Evolutionary conservation across 108 stramenopile species (phyloP).

Genomic region (Cyclostephanos tholiformis): DNA sequence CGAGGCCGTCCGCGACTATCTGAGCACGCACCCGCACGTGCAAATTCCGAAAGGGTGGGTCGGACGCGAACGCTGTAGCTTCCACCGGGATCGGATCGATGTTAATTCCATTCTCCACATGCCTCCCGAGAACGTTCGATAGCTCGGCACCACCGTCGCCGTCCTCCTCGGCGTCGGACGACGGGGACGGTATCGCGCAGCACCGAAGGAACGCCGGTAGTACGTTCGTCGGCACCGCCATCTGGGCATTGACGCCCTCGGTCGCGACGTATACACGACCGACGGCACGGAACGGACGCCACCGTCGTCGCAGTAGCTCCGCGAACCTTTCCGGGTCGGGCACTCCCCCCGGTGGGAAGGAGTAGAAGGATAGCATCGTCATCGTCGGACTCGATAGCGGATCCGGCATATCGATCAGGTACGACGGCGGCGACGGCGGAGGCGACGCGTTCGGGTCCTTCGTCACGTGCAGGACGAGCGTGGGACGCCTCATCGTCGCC

Average conservation of each 20-base stretch:
- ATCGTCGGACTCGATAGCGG: slow-evolving; percentile 67
- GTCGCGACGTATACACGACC: slow-evolving; percentile 94
- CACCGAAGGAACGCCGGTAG: slow-evolving; percentile 33
- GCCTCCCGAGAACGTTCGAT: slow-evolving; percentile 53
- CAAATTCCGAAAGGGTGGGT: slow-evolving; percentile 86
- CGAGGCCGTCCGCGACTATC: slow-evolving; percentile 97
- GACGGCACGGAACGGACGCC: slow-evolving; percentile 87
- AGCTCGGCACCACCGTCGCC: slow-evolving; percentile 19
- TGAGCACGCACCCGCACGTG: slow-evolving; percentile 89
- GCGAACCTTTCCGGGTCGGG: slow-evolving; percentile 76
- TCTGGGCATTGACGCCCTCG: slow-evolving; percentile 98
- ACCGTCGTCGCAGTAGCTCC: slow-evolving; percentile 53
- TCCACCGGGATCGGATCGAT: slow-evolving; percentile 78
- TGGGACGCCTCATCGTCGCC: slow-evolving; percentile 64
- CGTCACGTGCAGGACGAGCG: slow-evolving; percentile 69
- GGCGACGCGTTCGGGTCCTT: slow-evolving; percentile 87
- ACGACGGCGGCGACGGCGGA: slow-evolving; percentile 73
- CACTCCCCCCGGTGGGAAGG: slow-evolving; percentile 77
- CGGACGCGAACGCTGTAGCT: slow-evolving; percentile 64
- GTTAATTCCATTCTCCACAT: slow-evolving; percentile 91
- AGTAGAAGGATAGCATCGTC: slow-evolving; percentile 90
- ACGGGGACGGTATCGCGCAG: slow-evolving; percentile 3
- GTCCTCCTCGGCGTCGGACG: neutral
- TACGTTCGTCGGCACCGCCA: slow-evolving; percentile 92
- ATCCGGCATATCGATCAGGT: slow-evolving; percentile 73